Evolutionary conservation across 768 basidiomycete species (phyloP), one percentile per base, ranked within the genome.

Genomic region (Pisolithus microcarpus): DNA sequence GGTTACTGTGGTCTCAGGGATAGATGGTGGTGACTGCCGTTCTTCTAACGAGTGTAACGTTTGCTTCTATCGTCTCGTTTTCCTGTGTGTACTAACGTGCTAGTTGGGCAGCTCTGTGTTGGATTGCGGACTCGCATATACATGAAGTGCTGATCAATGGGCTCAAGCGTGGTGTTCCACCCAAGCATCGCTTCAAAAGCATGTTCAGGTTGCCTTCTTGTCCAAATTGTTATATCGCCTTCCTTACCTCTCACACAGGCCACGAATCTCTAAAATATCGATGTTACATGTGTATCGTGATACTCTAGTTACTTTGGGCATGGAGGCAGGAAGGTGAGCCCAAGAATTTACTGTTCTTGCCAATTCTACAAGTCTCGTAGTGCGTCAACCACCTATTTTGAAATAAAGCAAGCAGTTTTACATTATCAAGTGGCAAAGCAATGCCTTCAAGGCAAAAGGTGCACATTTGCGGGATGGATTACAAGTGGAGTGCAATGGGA

Each of bases 131-230:
- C 44, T 70, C 74, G 0, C 55, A 58, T n/a, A 53, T 69, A 5
- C 62, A 68, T 26, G 87, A 94, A 61, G 75, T 89, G 19, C 60
- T 91, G 43, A 87, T 87, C 56, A 88, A 87, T 54, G 90, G 91
- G 2, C 69, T 83, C n/a, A 84, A 78, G 58, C 81, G 90, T 42
- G 90, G 90, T 2, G 80, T 87, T 1, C 71, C 86, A 10, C 78
- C 84, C 0, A 90, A 87, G 61, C 79, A 87, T 58, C 75, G 85
- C 23, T 72, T 78, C 54, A 75, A 75, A 30, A 67, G 75, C 7
- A 84, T 83, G 63, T 81, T 78, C 38, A 78, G 82, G 89, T 85
- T 50, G n/a, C 53, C 50, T 43, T 45, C 65, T 50, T 1, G 19
- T 24, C 15, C 5, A 21, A 21, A 10, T 3, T 44, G 31, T 28